Evolutionary conservation across 805 yeast genomes (phyloP).

Genomic region (Starmera amethionina): DNA sequence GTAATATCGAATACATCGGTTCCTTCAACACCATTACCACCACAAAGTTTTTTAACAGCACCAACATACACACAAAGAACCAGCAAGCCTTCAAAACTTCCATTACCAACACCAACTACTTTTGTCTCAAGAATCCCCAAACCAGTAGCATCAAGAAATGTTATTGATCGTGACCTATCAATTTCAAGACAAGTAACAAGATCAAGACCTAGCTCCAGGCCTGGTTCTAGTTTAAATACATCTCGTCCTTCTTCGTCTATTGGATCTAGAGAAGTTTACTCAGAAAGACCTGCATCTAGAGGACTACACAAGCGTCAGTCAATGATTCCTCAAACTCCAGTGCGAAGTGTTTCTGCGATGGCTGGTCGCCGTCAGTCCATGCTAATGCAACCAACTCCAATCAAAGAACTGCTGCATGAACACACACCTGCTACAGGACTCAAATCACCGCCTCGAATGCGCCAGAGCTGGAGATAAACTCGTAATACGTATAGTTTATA

Average conservation of each 20-base stretch:
- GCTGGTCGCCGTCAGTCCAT: conserved; percentile 7
- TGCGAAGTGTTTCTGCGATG: conserved; percentile 1
- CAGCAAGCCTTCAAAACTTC: conserved; percentile 4
- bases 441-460: no score
- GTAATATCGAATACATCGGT: neutral
- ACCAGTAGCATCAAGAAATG: conserved; percentile 8
- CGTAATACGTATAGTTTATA: no score
- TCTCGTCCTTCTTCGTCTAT: conserved; percentile 12
- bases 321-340: conserved; percentile 16
- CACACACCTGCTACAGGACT: no score
- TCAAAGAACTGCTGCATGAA: conserved; percentile 5
- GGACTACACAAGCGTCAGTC: conserved; percentile 11
- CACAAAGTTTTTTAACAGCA: neutral
- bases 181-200: conserved; percentile 4
- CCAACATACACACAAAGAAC: neutral
- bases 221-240: conserved; percentile 5
- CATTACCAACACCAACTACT: conserved; percentile 3
- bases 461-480: no score
- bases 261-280: conserved; percentile 7
- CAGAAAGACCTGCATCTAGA: conserved; percentile 6
- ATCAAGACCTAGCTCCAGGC: conserved; percentile 1
- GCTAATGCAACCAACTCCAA: conserved; percentile 19
- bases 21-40: neutral
- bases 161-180: neutral
- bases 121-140: conserved; percentile 14